Evolutionary conservation across 192 early-diverging fungal species (phyloP).

Genomic region (Gonapodya sp.): DNA sequence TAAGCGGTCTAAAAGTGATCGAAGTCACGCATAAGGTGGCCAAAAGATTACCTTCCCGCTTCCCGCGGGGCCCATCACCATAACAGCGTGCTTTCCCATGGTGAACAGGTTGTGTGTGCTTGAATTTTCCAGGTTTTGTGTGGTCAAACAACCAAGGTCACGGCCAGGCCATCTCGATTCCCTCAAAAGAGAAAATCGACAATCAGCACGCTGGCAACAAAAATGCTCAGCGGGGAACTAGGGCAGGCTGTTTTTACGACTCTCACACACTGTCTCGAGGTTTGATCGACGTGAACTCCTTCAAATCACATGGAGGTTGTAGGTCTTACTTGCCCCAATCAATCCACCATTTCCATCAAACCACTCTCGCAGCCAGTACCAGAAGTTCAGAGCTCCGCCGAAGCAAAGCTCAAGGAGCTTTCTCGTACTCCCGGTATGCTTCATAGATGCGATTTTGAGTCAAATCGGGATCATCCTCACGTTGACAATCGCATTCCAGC

Average conservation of each 20-base stretch:
- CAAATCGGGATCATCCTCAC: neutral
- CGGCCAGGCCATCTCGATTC: neutral
- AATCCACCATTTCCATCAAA: neutral
- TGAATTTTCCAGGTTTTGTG: neutral
- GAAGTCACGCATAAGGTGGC: conserved; percentile 2
- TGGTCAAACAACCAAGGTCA: neutral
- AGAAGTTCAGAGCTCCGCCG: conserved; percentile 53
- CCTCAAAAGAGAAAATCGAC: neutral
- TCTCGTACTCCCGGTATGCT: conserved; percentile 46
- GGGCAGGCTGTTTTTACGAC: conserved; percentile 63
- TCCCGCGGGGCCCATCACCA: conserved; percentile 95
- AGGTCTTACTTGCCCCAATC: neutral
- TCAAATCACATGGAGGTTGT: neutral
- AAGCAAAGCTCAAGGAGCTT: conserved; percentile 57
- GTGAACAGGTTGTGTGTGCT: neutral
- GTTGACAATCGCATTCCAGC: conserved; percentile 30
- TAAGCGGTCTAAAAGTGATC: neutral
- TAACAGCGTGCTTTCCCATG: conserved; percentile 16
- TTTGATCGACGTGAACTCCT: neutral
- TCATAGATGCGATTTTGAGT: neutral
- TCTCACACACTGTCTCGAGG: conserved; percentile 55
- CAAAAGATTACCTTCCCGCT: conserved; percentile 70
- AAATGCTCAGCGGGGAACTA: neutral
- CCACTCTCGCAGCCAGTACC: conserved; percentile 42
- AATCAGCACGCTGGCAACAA: neutral